These are phyloP conservation scores for Mycosphaerella sp. DNA, from an alignment of 2,329 filamentous ascomycete species.

Conservation along the genomic window DNA sequence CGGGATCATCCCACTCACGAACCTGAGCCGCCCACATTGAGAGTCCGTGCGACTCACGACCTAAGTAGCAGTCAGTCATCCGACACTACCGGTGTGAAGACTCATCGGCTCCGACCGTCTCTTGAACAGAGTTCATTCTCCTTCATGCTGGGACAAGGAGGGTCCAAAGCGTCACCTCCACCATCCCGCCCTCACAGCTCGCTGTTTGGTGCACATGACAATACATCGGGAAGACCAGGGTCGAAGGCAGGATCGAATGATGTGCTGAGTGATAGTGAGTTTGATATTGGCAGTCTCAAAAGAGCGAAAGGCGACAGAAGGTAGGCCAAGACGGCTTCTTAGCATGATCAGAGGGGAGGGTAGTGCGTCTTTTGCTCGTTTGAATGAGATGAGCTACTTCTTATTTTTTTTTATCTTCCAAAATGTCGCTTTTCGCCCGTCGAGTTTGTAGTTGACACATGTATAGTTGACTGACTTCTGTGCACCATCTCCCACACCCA, in stretches of 20 bases:
- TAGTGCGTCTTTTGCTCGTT: background rate
- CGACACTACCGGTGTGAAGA: background rate
- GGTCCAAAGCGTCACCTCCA: background rate
- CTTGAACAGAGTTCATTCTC: slow-evolving; percentile 23
- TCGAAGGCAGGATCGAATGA: background rate
- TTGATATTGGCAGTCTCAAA: slow-evolving; percentile 21
- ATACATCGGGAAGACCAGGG: slow-evolving; percentile 2
- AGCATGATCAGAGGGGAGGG: background rate
- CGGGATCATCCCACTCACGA: slow-evolving; percentile 3
- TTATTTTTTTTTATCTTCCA: slow-evolving; percentile 11
- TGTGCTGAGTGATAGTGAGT: slow-evolving; percentile 12
- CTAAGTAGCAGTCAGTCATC: background rate
- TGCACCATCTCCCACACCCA: slow-evolving; percentile 26
- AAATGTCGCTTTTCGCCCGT: slow-evolving; percentile 13
- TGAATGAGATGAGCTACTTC: slow-evolving; percentile 6
- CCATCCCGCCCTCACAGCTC: slow-evolving; percentile 8
- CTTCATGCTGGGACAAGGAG: slow-evolving; percentile 19
- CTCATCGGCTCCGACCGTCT: slow-evolving; percentile 14
- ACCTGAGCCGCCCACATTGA: slow-evolving; percentile 14
- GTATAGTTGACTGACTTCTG: background rate
- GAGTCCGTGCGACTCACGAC: slow-evolving; percentile 7
- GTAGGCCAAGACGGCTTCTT: slow-evolving; percentile 1
- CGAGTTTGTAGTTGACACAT: slow-evolving; percentile 3
- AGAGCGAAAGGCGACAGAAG: slow-evolving; percentile 16
- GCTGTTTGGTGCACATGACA: slow-evolving; percentile 18